A percentile compares a stretch with the other conserved stretches of the same genome.
phyloP scores from a whole-genome alignment of 768 basidiomycete species.

The Phylloporus arenicola region DNA sequence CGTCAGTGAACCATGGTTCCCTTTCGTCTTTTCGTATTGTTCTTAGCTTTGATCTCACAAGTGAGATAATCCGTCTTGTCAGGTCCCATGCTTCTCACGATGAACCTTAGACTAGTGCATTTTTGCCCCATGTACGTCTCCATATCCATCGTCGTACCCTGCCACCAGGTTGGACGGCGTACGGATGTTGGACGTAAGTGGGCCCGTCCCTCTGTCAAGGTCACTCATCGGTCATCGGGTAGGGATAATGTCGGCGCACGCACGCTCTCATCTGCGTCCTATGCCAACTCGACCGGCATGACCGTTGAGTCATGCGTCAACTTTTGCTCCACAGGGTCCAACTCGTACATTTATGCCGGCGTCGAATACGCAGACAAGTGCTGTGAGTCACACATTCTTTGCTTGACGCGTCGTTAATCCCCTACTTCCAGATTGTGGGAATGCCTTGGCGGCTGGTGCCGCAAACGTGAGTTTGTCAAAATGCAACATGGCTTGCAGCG shows the following conservation, averaged over 20 bases:
- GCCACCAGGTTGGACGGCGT: constrained; percentile 50
- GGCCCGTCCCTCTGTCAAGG: background rate
- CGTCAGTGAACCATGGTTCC: constrained; percentile 5
- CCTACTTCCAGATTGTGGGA: constrained; percentile 52
- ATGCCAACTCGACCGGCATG: constrained; percentile 47
- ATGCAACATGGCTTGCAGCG: constrained; percentile 59
- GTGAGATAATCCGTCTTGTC: constrained; percentile 1
- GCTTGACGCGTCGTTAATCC: background rate
- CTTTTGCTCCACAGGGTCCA: constrained; percentile 35
- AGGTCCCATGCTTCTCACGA: background rate
- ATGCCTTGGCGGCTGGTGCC: constrained; percentile 43
- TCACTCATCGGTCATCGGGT: background rate
- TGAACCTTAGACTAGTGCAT: constrained; percentile 8
- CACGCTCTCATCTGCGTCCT: constrained; percentile 48
- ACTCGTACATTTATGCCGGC: constrained; percentile 58
- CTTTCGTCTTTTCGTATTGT: constrained; percentile 1
- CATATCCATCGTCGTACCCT: constrained; percentile 27
- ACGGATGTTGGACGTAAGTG: constrained; percentile 59
- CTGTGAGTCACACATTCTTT: constrained; percentile 39
- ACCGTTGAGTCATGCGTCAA: constrained; percentile 50
- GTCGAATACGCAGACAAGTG: constrained; percentile 63
- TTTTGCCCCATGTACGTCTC: background rate
- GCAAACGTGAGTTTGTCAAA: constrained; percentile 43
- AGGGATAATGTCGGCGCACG: constrained; percentile 58
- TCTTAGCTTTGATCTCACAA: constrained; percentile 1